Percentiles rank a stretch among this genome's conserved stretches.
These are phyloP conservation scores for Keithomyces neogunnii DNA, from an alignment of 2,329 filamentous ascomycete species.

Conservation along the genomic window DNA sequence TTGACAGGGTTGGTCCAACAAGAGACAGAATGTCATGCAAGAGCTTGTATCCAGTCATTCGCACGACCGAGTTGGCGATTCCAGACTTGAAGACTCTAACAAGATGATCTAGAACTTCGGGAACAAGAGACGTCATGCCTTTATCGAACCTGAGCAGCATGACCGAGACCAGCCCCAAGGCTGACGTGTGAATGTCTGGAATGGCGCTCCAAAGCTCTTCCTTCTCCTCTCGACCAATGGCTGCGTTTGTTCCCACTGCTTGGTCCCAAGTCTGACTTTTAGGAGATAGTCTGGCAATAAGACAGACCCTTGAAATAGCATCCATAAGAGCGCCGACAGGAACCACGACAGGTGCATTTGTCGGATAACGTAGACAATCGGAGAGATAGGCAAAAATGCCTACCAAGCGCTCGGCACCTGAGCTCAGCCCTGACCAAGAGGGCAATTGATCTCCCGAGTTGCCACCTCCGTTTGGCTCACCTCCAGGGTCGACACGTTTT, in stretches of 20 bases:
- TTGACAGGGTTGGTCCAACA: slow-evolving; percentile 58
- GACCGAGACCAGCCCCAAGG: slow-evolving; percentile 52
- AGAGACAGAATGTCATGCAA: slow-evolving; percentile 48
- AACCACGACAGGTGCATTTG: slow-evolving; percentile 56
- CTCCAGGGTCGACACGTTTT: slow-evolving; percentile 34
- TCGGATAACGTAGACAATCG: slow-evolving; percentile 54
- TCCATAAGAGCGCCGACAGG: slow-evolving; percentile 62
- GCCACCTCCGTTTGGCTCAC: slow-evolving; percentile 39
- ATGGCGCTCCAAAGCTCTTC: slow-evolving; percentile 69
- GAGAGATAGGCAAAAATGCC: slow-evolving; percentile 58
- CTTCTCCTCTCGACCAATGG: slow-evolving; percentile 71
- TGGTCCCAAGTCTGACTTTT: slow-evolving; percentile 38
- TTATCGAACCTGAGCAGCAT: slow-evolving; percentile 50
- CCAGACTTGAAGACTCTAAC: slow-evolving; percentile 60
- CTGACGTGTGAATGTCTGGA: slow-evolving; percentile 64
- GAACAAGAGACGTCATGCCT: slow-evolving; percentile 49
- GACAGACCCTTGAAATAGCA: slow-evolving; percentile 59
- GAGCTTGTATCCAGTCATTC: slow-evolving; percentile 52
- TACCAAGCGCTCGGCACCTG: slow-evolving; percentile 61
- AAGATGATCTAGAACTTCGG: slow-evolving; percentile 62
- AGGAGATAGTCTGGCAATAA: slow-evolving; percentile 48
- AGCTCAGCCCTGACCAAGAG: slow-evolving; percentile 64
- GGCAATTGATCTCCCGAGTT: slow-evolving; percentile 45
- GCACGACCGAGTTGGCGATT: slow-evolving; percentile 44
- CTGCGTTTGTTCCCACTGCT: slow-evolving; percentile 57